These are phyloP conservation scores for Neoarthrinium moseri DNA, from an alignment of 2,329 filamentous ascomycete species.

Conservation along the genomic window DNA sequence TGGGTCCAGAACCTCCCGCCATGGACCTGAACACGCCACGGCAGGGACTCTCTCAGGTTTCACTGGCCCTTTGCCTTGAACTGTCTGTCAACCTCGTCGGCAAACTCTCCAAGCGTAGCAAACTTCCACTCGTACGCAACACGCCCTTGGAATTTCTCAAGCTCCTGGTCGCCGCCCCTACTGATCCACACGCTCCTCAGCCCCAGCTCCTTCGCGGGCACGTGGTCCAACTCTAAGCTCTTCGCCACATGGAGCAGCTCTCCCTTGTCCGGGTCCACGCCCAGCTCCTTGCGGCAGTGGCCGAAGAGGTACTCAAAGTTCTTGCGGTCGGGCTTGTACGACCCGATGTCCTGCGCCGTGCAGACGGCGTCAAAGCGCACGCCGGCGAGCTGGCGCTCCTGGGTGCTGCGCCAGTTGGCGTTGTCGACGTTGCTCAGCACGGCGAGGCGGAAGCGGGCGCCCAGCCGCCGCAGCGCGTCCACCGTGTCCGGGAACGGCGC, in stretches of 20 bases:
- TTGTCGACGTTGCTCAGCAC: conserved; percentile 52
- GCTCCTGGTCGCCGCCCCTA: conserved; percentile 39
- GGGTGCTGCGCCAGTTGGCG: conserved; percentile 25
- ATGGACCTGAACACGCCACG: no score
- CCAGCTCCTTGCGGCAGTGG: conserved; percentile 51
- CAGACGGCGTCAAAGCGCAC: conserved; percentile 60
- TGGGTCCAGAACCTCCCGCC: no score
- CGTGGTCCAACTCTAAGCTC: conserved; percentile 66
- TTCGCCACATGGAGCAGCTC: conserved; percentile 68
- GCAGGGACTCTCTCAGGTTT: neutral
- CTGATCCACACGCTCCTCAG: conserved; percentile 66
- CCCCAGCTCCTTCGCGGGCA: conserved; percentile 59
- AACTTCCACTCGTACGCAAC: conserved; percentile 35
- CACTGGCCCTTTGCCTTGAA: conserved; percentile 24
- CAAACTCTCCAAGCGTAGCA: conserved; percentile 36
- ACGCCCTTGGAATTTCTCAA: conserved; percentile 22
- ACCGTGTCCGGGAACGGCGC: conserved; percentile 57
- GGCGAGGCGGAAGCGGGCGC: conserved; percentile 54
- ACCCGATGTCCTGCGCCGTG: conserved; percentile 69
- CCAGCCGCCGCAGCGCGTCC: conserved; percentile 47
- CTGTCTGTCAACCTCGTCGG: conserved; percentile 37
- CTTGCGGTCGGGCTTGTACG: conserved; percentile 63
- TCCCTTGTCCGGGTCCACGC: conserved; percentile 43
- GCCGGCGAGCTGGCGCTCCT: conserved; percentile 39
- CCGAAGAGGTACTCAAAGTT: conserved; percentile 68